Percentiles rank a stretch among this genome's conserved stretches.
phyloP scores from a whole-genome alignment of 768 basidiomycete species.

The Gymnopilus dilepis region DNA sequence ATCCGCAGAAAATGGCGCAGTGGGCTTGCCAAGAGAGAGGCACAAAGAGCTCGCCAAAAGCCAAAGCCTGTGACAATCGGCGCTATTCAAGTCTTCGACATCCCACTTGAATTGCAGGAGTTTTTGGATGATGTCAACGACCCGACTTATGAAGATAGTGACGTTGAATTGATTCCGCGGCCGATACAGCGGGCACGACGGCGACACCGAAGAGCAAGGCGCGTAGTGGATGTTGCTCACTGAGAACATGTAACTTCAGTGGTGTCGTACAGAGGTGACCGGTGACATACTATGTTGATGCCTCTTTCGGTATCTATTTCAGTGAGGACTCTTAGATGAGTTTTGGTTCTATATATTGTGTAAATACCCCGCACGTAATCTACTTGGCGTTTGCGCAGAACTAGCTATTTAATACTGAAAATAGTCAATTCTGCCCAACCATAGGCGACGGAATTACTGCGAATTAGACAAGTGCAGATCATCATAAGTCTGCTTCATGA shows the following conservation, averaged over 20 bases:
- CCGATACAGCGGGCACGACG: slow-evolving; percentile 24
- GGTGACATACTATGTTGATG: too few relatives aligned
- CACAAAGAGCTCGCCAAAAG: slow-evolving; percentile 16
- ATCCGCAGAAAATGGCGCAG: slow-evolving; percentile 42
- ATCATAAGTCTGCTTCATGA: too few relatives aligned
- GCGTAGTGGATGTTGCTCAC: not conserved
- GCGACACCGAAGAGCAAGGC: slow-evolving; percentile 16
- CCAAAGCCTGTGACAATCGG: slow-evolving; percentile 7
- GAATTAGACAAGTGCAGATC: too few relatives aligned
- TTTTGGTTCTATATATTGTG: too few relatives aligned
- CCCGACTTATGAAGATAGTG: slow-evolving; percentile 32
- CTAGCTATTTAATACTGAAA: too few relatives aligned
- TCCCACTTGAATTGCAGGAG: slow-evolving; percentile 22
- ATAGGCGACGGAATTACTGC: too few relatives aligned
- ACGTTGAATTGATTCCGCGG: slow-evolving; percentile 28
- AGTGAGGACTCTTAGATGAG: too few relatives aligned
- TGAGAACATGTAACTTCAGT: not conserved
- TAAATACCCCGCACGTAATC: too few relatives aligned
- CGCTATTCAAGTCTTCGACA: slow-evolving; percentile 19
- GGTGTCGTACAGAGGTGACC: too few relatives aligned
- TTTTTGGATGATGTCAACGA: slow-evolving; percentile 26
- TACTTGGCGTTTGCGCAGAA: too few relatives aligned
- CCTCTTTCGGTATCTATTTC: too few relatives aligned
- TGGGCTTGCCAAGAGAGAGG: slow-evolving; percentile 31
- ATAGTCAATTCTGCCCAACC: too few relatives aligned